Evolutionary conservation across 345 rosid genomes (phyloP).

Genomic region (Hypericum perforatum): DNA sequence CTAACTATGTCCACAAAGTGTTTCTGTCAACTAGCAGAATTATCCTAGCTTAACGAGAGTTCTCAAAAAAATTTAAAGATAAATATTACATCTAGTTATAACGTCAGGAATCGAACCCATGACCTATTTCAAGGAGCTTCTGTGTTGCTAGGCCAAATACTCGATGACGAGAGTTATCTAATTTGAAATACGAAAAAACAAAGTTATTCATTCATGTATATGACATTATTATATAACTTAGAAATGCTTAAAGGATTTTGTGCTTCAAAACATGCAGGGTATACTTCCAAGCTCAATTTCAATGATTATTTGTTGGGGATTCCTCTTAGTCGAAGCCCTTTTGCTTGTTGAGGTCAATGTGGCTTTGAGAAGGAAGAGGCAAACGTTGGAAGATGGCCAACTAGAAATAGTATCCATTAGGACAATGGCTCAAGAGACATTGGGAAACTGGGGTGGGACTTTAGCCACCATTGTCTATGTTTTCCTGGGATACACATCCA

Average conservation of each 20-base stretch:
- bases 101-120: too few species aligned
- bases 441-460: constrained; percentile 47
- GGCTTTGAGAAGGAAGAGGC: constrained; percentile 22
- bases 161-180: too few species aligned
- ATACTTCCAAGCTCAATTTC: constrained; percentile 49
- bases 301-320: constrained; percentile 44
- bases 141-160: too few species aligned
- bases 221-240: too few species aligned
- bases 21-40: too few species aligned
- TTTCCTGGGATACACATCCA: constrained; percentile 50
- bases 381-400: constrained; percentile 24
- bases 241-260: background rate
- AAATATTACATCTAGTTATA: too few species aligned
- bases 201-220: too few species aligned
- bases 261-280: constrained; percentile 28
- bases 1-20: too few species aligned
- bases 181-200: too few species aligned
- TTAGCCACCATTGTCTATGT: constrained; percentile 36
- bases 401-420: constrained; percentile 44
- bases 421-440: constrained; percentile 60
- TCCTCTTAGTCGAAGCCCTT: constrained; percentile 48
- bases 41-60: too few species aligned
- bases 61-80: too few species aligned
- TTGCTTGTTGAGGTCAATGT: constrained; percentile 50
- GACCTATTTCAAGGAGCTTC: too few species aligned